Evolutionary conservation across 2,329 filamentous ascomycete species (phyloP).

Genomic region (Aureobasidium musti): DNA sequence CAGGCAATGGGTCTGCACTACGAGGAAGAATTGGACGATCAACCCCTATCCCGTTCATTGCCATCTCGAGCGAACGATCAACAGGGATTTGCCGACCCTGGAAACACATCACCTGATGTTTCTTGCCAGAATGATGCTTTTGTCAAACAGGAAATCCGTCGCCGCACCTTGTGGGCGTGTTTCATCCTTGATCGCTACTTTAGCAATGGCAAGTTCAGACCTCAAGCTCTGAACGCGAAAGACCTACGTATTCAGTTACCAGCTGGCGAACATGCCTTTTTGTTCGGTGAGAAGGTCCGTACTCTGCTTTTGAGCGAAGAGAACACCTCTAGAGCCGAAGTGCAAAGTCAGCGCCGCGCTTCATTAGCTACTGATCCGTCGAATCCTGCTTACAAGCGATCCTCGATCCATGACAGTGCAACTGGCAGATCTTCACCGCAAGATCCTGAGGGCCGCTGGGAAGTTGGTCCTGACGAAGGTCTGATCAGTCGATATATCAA

Average conservation of each 20-base stretch:
- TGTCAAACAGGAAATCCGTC: slow-evolving; percentile 63
- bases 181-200: slow-evolving; percentile 71
- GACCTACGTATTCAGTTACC: slow-evolving; percentile 67
- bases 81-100: neutral
- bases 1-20: slow-evolving; percentile 63
- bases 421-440: neutral
- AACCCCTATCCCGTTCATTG: slow-evolving; percentile 42
- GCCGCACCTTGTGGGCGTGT: slow-evolving; percentile 74
- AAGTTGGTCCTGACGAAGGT: slow-evolving; percentile 53
- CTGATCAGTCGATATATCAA: slow-evolving; percentile 55
- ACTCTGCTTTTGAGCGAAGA: slow-evolving; percentile 53
- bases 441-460: slow-evolving; percentile 53
- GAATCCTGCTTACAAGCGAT: slow-evolving; percentile 27
- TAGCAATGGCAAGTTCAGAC: slow-evolving; percentile 63
- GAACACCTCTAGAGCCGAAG: slow-evolving; percentile 42
- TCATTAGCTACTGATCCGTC: slow-evolving; percentile 41
- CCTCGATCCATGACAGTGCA: slow-evolving; percentile 22
- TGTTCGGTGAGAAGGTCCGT: slow-evolving; percentile 60
- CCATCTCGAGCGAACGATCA: slow-evolving; percentile 38
- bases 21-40: slow-evolving; percentile 50
- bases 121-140: slow-evolving; percentile 46
- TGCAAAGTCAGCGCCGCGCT: slow-evolving; percentile 51
- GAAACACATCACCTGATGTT: neutral
- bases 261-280: slow-evolving; percentile 66
- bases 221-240: slow-evolving; percentile 60